These are phyloP conservation scores for Kluyveromyces sp. DNA, from an alignment of 1,139 yeast genomes.

Conservation along the genomic window DNA sequence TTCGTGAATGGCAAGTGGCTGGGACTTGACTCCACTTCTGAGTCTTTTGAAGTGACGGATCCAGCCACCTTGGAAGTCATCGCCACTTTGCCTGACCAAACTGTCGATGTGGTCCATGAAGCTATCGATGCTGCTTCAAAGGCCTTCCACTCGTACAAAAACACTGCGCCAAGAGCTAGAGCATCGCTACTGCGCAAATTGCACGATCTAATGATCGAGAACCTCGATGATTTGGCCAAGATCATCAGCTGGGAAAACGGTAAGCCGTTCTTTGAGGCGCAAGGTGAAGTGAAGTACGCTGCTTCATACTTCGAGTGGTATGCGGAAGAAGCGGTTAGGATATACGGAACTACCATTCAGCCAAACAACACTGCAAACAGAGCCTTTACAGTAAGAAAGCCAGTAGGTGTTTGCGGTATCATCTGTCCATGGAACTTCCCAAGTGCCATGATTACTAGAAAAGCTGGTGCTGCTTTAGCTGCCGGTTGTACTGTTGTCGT, in stretches of 20 bases:
- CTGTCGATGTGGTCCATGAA: constrained; percentile 42
- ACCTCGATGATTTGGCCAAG: constrained; percentile 68
- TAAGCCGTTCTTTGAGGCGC: constrained; percentile 67
- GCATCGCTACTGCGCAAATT: constrained; percentile 57
- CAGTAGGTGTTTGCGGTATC: constrained; percentile 86
- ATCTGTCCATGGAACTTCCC: constrained; percentile 98
- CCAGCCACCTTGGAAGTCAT: constrained; percentile 65
- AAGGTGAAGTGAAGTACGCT: constrained; percentile 69
- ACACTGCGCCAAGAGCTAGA: constrained; percentile 59
- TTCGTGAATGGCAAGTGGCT: constrained; percentile 71
- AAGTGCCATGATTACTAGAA: constrained; percentile 86
- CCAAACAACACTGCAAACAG: constrained; percentile 52
- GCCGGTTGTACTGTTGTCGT: constrained; percentile 89
- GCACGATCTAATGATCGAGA: constrained; percentile 54
- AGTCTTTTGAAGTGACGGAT: constrained; percentile 59
- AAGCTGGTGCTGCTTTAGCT: constrained; percentile 85
- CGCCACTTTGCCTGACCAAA: constrained; percentile 49
- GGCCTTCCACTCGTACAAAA: constrained; percentile 54
- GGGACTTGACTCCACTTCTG: constrained; percentile 37
- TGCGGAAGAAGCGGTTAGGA: constrained; percentile 76
- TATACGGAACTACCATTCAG: constrained; percentile 65
- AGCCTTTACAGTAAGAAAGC: constrained; percentile 64
- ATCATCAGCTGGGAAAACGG: constrained; percentile 79
- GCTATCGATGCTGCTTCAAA: constrained; percentile 58
- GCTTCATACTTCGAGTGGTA: constrained; percentile 84